Percentiles rank a stretch among this genome's conserved stretches.
Conservation (phyloP, 306 rosid species). For the Inga leiocalycina region DNA sequence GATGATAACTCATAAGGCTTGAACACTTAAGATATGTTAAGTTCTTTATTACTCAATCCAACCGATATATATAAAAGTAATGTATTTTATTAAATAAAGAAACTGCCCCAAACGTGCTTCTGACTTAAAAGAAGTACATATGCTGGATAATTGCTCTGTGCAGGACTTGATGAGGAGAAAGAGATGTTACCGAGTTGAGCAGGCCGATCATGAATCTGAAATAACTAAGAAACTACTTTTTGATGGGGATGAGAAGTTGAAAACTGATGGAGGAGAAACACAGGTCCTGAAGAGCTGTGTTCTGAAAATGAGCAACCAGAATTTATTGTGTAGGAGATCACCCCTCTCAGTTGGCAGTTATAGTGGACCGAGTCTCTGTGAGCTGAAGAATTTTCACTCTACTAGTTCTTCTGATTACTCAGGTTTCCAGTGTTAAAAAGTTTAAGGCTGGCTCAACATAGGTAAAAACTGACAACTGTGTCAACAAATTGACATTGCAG, state of each 20-base stretch:
- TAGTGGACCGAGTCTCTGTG: slow-evolving; percentile 14
- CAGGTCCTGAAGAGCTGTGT: slow-evolving; percentile 36
- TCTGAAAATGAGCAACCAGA: slow-evolving; percentile 32
- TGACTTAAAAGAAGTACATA: slow-evolving; percentile 42
- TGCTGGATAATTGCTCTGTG: slow-evolving; percentile 59
- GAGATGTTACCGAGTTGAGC: slow-evolving; percentile 55
- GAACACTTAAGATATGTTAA: too few relatives aligned
- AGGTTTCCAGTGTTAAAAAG: slow-evolving; percentile 27
- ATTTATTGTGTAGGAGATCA: slow-evolving; percentile 40
- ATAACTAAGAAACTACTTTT: slow-evolving; percentile 40
- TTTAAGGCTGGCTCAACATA: slow-evolving; percentile 4
- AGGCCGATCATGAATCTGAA: slow-evolving; percentile 43
- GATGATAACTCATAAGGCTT: too few relatives aligned
- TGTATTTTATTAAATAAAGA: too few relatives aligned
- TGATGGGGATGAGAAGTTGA: slow-evolving; percentile 44
- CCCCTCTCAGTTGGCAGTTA: slow-evolving; percentile 42
- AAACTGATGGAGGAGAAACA: slow-evolving; percentile 33
- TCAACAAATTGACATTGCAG: slow-evolving; percentile 33
- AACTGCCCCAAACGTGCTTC: slow-evolving; percentile 5
- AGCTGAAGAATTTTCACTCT: slow-evolving; percentile 34
- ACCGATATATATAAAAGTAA: too few relatives aligned
- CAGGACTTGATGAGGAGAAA: slow-evolving; percentile 92
- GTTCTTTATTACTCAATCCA: too few relatives aligned
- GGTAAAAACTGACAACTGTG: slow-evolving; percentile 33
- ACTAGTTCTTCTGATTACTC: slow-evolving; percentile 34